Percentiles rank a stretch among this genome's conserved stretches.
Conservation (phyloP, 768 basidiomycete species). For the Boletus insuetus region DNA sequence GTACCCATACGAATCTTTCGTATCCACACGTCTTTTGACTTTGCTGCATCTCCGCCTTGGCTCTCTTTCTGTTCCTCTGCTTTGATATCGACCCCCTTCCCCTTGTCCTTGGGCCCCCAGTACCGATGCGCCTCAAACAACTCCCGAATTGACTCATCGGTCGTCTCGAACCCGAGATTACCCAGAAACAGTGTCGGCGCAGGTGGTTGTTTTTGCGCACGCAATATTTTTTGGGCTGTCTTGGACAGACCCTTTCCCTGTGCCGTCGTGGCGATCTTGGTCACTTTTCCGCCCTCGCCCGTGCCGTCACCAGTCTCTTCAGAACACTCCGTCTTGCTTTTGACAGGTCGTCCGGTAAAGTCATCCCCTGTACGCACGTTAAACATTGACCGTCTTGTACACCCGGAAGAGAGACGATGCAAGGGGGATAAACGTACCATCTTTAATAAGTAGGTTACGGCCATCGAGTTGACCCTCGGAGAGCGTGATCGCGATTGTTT, state of each 20-base stretch:
- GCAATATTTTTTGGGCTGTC: slow-evolving; percentile 74
- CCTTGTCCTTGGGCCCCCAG: slow-evolving; percentile 31
- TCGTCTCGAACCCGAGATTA: slow-evolving; percentile 90
- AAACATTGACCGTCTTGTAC: neutral
- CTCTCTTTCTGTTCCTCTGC: slow-evolving; percentile 12
- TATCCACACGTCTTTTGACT: slow-evolving; percentile 49
- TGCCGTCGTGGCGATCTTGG: slow-evolving; percentile 30
- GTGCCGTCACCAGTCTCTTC: slow-evolving; percentile 29
- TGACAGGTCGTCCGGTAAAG: slow-evolving; percentile 65
- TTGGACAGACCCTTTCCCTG: slow-evolving; percentile 45
- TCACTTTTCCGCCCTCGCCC: slow-evolving; percentile 17
- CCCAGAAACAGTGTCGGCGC: slow-evolving; percentile 89
- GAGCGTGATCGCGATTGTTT: slow-evolving; percentile 68
- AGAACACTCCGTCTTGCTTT: slow-evolving; percentile 30
- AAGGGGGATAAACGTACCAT: slow-evolving; percentile 48
- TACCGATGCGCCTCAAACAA: slow-evolving; percentile 64
- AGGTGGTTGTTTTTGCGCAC: slow-evolving; percentile 76
- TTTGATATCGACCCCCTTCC: slow-evolving; percentile 33
- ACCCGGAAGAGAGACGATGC: neutral
- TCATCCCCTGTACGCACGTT: slow-evolving; percentile 54
- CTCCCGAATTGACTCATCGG: slow-evolving; percentile 68
- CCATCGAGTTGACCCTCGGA: slow-evolving; percentile 85
- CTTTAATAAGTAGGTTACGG: slow-evolving; percentile 88
- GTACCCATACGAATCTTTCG: slow-evolving; percentile 90
- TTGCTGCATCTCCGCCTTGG: neutral